A percentile compares a stretch with the other conserved stretches of the same genome.
Conservation (phyloP, 2,329 filamentous ascomycete species). For the Arthrobotrys sinensis region DNA sequence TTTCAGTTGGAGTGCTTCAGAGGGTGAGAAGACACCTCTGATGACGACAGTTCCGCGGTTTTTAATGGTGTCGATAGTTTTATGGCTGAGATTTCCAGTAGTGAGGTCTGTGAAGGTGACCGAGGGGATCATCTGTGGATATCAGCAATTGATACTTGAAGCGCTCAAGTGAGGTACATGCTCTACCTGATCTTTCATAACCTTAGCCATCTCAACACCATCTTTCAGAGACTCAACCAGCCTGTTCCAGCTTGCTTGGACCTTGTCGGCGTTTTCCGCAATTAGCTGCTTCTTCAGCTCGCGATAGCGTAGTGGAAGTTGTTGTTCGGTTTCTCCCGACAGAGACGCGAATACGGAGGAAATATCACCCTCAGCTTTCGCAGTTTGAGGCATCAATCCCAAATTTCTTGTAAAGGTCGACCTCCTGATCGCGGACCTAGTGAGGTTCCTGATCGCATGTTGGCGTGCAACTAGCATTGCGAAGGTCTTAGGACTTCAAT, state of each 20-base stretch:
- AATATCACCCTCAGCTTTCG: constrained; percentile 75
- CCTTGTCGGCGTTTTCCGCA: constrained; percentile 70
- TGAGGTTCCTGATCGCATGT: constrained; percentile 13
- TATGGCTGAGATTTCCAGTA: constrained; percentile 55
- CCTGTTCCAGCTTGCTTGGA: constrained; percentile 71
- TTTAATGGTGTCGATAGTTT: constrained; percentile 70
- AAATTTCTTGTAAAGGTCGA: constrained; percentile 31
- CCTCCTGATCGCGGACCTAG: neutral
- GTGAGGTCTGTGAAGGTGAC: constrained; percentile 72
- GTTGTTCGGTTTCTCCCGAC: constrained; percentile 69
- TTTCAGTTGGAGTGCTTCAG: constrained; percentile 78
- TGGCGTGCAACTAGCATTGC: constrained; percentile 39
- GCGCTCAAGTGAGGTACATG: neutral
- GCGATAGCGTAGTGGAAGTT: constrained; percentile 74
- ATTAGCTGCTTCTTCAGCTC: constrained; percentile 73
- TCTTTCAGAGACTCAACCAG: constrained; percentile 69
- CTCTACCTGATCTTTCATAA: constrained; percentile 69
- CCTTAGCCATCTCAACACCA: constrained; percentile 71
- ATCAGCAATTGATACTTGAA: constrained; percentile 12
- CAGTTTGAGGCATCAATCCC: constrained; percentile 44
- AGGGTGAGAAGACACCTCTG: constrained; percentile 76
- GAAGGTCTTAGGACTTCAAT: neutral
- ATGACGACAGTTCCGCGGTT: constrained; percentile 77
- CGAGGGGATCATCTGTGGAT: constrained; percentile 71
- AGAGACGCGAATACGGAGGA: constrained; percentile 76